Conservation (phyloP, 2,329 filamentous ascomycete species). For the Cladosporium phlei region DNA sequence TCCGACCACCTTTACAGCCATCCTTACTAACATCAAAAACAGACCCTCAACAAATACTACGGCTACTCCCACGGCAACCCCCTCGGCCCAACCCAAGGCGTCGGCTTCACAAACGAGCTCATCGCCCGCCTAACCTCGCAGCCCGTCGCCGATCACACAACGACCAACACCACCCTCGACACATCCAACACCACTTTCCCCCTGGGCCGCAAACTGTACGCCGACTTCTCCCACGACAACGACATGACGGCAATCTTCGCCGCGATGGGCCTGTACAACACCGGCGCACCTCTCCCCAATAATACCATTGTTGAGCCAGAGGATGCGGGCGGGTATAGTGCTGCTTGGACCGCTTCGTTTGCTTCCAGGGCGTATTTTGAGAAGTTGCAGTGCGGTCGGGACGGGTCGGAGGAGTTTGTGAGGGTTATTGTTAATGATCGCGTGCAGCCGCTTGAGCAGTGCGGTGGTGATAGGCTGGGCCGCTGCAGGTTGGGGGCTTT, state of each 20-base stretch:
- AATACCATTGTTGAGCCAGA: conserved; percentile 45
- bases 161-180: conserved; percentile 74
- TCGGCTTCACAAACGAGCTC: conserved; percentile 84
- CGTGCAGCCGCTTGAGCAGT: conserved; percentile 67
- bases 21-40: neutral
- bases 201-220: conserved; percentile 63
- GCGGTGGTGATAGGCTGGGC: conserved; percentile 64
- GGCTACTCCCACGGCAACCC: conserved; percentile 71
- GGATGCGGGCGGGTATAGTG: conserved; percentile 63
- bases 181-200: conserved; percentile 65
- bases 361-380: conserved; percentile 78
- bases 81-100: conserved; percentile 77
- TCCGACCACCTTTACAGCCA: neutral
- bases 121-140: conserved; percentile 69
- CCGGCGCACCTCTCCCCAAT: conserved; percentile 47
- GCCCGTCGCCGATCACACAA: conserved; percentile 68
- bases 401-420: conserved; percentile 63
- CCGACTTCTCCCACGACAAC: conserved; percentile 91
- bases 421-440: conserved; percentile 79
- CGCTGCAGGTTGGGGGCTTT: conserved; percentile 67
- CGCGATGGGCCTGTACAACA: conserved; percentile 73
- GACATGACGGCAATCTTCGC: conserved; percentile 72
- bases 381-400: conserved; percentile 70
- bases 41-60: conserved; percentile 80
- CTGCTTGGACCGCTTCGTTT: conserved; percentile 78